Conservation (phyloP, 2,329 filamentous ascomycete genomes). For the Periglandula ipomoeae region DNA sequence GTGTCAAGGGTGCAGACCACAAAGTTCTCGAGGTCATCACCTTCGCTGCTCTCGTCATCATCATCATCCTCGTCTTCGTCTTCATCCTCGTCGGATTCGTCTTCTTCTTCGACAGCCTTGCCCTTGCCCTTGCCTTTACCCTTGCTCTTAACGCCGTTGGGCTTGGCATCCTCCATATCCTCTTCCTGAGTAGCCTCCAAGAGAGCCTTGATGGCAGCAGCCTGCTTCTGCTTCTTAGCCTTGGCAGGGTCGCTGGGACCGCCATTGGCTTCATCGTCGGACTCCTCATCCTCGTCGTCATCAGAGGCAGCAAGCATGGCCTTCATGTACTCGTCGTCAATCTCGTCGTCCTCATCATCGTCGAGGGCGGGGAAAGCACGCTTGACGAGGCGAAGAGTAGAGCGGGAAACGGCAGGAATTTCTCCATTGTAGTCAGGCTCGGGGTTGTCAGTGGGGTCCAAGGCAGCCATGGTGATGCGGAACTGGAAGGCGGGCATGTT, state of each 20-base stretch:
- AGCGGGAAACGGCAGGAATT: constrained; percentile 55
- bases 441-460: constrained; percentile 76
- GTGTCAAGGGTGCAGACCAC: constrained; percentile 95
- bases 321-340: constrained; percentile 57
- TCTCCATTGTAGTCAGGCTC: constrained; percentile 56
- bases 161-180: constrained; percentile 63
- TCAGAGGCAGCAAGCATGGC: constrained; percentile 44
- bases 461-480: constrained; percentile 96
- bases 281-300: constrained; percentile 44
- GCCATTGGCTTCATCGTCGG: constrained; percentile 64
- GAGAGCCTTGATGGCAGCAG: constrained; percentile 69
- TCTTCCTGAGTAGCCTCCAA: constrained; percentile 61
- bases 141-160: constrained; percentile 48
- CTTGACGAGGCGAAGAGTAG: constrained; percentile 87
- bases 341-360: constrained; percentile 47
- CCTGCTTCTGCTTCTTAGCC: constrained; percentile 76
- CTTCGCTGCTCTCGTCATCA: constrained; percentile 53
- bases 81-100: constrained; percentile 29
- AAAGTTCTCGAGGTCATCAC: constrained; percentile 71
- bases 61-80: constrained; percentile 40
- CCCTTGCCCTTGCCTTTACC: constrained; percentile 61
- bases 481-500: constrained; percentile 50
- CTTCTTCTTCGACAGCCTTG: constrained; percentile 51
- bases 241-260: constrained; percentile 88
- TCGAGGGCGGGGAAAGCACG: constrained; percentile 50